These are phyloP conservation scores for Coniophora puteana DNA, from an alignment of 1,284 basidiomycete genomes.

Conservation along the genomic window DNA sequence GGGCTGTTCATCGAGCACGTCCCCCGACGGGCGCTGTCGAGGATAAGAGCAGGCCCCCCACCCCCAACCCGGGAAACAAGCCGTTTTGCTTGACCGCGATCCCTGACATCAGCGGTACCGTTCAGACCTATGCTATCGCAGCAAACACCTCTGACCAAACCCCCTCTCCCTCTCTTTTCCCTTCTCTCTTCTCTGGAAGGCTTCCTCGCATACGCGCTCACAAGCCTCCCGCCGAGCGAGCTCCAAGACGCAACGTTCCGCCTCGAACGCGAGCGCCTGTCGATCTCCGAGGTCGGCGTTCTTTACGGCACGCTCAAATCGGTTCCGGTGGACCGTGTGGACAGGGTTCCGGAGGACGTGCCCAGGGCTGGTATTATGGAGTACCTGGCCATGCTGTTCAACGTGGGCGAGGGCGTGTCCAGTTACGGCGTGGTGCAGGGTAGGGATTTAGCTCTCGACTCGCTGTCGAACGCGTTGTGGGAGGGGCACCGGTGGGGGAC, in stretches of 20 bases:
- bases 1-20: slow-evolving; percentile 5
- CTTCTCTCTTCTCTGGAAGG: slow-evolving; percentile 5
- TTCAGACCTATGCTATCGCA: not conserved
- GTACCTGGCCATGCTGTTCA: not conserved
- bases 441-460: not conserved
- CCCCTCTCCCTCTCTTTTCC: too few relatives aligned
- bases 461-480: too few relatives aligned
- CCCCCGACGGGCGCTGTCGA: not conserved
- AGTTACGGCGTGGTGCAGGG: not conserved
- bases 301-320: too few relatives aligned
- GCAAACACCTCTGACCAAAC: not conserved
- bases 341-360: too few relatives aligned
- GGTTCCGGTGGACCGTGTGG: too few relatives aligned
- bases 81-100: slow-evolving; percentile 19
- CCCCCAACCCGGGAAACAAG: slow-evolving; percentile 18
- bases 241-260: slow-evolving; percentile 18
- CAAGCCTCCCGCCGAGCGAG: slow-evolving; percentile 16
- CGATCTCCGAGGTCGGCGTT: not conserved
- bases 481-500: too few relatives aligned
- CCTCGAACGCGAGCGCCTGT: slow-evolving; percentile 24
- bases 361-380: too few relatives aligned
- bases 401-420: not conserved
- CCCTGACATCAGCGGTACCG: slow-evolving; percentile 15
- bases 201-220: slow-evolving; percentile 24
- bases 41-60: slow-evolving; percentile 15